Evolutionary conservation across 1,284 basidiomycete genomes (phyloP).

Genomic region (Melampsora abietis-canadensis): DNA sequence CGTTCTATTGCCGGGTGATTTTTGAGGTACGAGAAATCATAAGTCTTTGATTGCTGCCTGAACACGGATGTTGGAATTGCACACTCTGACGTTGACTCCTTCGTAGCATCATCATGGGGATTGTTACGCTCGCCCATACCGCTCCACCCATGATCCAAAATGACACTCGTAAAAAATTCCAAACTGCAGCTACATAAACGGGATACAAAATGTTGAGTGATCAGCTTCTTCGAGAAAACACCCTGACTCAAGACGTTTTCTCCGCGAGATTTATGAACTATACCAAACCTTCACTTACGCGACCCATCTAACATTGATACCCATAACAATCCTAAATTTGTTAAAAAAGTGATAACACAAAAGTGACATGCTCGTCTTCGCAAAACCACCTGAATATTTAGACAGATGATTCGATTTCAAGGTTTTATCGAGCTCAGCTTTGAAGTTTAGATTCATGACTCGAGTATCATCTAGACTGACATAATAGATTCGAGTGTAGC

Average conservation of each 20-base stretch:
- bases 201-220: background rate
- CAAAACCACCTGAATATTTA: constrained; percentile 6
- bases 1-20: background rate
- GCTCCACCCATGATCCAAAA: constrained; percentile 28
- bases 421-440: background rate
- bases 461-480: background rate
- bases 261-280: background rate
- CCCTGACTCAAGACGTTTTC: background rate
- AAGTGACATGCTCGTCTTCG: constrained; percentile 34
- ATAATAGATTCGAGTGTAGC: constrained; percentile 31
- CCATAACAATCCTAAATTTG: constrained; percentile 14
- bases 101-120: constrained; percentile 34
- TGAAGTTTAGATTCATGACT: background rate
- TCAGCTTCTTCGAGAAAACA: no score
- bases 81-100: constrained; percentile 20
- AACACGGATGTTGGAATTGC: background rate
- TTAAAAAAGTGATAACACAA: constrained; percentile 31
- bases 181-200: constrained; percentile 20
- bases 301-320: constrained; percentile 25
- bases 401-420: background rate
- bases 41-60: no score
- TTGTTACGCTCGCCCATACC: constrained; percentile 38
- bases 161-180: constrained; percentile 29
- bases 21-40: no score
- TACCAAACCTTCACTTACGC: constrained; percentile 20